Conservation (phyloP, 345 rosid species). For the Pugionium cornutum region DNA sequence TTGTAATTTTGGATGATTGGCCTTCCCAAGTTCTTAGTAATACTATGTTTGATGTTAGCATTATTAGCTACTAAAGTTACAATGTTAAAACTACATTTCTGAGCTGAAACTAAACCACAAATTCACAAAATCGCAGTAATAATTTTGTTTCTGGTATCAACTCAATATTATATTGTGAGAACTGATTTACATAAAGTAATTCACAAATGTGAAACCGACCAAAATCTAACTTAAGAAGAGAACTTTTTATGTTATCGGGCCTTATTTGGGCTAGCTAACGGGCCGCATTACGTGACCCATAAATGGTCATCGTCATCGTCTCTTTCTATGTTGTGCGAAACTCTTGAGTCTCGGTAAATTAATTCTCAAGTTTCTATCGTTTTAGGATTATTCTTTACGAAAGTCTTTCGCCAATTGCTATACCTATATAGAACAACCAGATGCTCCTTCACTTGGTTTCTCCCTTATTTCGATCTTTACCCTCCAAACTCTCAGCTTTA, state of each 20-base stretch:
- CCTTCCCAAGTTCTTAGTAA: too few species aligned
- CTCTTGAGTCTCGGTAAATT: neutral
- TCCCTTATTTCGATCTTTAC: slow-evolving; percentile 32
- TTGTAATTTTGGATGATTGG: slow-evolving; percentile 24
- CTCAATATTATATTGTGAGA: too few species aligned
- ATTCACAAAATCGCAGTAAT: too few species aligned
- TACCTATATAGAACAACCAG: neutral
- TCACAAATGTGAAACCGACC: too few species aligned
- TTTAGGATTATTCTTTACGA: neutral
- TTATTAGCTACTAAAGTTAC: too few species aligned
- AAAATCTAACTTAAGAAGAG: too few species aligned
- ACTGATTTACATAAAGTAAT: too few species aligned
- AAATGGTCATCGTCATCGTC: neutral
- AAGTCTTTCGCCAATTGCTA: neutral
- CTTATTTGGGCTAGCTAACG: neutral
- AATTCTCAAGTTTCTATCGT: slow-evolving; percentile 3
- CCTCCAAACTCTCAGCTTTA: slow-evolving; percentile 39
- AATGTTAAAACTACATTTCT: too few species aligned
- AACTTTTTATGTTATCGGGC: neutral
- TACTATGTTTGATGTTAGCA: too few species aligned
- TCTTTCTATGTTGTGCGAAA: neutral
- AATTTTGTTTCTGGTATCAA: too few species aligned
- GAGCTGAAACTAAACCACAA: too few species aligned
- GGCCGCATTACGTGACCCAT: neutral
- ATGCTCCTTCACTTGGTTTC: slow-evolving; percentile 30